These are phyloP conservation scores for Camellia lanceoleosa DNA, from an alignment of 148 eudicot species.

Conservation along the genomic window DNA sequence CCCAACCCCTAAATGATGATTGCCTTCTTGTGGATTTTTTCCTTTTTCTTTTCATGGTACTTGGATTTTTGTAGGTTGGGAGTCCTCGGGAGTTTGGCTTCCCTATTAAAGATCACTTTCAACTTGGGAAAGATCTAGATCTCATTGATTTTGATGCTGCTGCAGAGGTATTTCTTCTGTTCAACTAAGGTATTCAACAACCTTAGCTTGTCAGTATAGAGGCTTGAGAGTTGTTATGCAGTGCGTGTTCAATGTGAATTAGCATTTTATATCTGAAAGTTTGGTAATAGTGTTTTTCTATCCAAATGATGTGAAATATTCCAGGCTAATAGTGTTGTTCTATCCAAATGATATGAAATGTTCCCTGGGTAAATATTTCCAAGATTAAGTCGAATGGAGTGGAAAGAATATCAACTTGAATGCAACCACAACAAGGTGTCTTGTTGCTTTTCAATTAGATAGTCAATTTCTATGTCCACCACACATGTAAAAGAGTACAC, in stretches of 20 bases:
- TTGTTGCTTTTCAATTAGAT: neutral
- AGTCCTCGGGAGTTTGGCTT: constrained; percentile 56
- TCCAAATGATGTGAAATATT: neutral
- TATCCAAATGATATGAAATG: neutral
- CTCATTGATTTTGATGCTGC: constrained; percentile 92
- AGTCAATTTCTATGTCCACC: neutral
- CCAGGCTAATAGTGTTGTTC: neutral
- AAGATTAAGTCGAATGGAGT: neutral
- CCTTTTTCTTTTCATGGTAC: neutral
- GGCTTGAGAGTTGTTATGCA: constrained; percentile 1
- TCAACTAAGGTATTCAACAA: neutral
- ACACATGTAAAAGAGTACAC: neutral
- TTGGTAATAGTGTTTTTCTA: neutral
- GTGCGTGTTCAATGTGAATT: neutral
- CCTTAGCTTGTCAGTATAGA: neutral
- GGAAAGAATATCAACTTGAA: neutral
- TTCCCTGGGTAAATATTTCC: neutral
- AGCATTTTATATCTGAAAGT: neutral
- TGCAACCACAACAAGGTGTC: neutral
- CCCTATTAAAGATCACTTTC: constrained; percentile 74
- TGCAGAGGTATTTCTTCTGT: constrained; percentile 61
- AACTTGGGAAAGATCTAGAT: constrained; percentile 87
- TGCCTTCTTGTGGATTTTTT: neutral
- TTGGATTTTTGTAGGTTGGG: constrained; percentile 53
- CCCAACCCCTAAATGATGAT: neutral